phyloP scores from a whole-genome alignment of 495 filamentous ascomycete genomes.

The Penicillium pulvis region DNA sequence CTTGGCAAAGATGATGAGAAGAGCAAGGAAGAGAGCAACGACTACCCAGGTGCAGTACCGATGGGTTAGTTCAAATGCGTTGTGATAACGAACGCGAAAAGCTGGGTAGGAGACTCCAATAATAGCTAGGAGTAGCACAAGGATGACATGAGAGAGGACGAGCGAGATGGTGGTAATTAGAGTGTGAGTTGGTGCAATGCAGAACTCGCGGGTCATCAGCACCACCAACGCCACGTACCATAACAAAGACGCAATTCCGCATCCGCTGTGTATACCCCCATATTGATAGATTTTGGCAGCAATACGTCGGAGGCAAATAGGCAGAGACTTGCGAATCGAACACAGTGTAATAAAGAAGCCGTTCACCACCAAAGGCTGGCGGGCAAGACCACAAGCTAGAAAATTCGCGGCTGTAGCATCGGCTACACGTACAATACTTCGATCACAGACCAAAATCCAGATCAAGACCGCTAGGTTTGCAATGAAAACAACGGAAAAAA shows the following conservation, averaged over 20 bases:
- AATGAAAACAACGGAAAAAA: background rate
- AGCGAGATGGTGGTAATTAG: background rate
- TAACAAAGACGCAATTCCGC: constrained; percentile 57
- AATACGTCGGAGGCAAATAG: constrained; percentile 56
- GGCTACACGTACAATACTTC: background rate
- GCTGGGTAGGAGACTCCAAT: background rate
- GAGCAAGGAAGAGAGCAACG: background rate
- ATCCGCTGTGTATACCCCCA: constrained; percentile 66
- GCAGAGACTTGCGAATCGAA: constrained; percentile 52
- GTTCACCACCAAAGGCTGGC: constrained; percentile 69
- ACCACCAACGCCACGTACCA: constrained; percentile 55
- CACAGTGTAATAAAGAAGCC: constrained; percentile 56
- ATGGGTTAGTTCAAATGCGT: background rate
- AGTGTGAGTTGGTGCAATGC: background rate
- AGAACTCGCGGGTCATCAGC: background rate
- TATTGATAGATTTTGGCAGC: constrained; percentile 67
- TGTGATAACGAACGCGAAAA: background rate
- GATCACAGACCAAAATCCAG: background rate
- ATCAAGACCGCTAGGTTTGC: background rate
- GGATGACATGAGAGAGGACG: background rate
- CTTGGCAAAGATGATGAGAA: background rate
- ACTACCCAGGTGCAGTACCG: background rate
- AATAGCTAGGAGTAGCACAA: background rate
- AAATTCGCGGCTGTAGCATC: constrained; percentile 28
- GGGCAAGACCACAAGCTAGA: constrained; percentile 49